Conservation (phyloP, 2,329 filamentous ascomycete species). For the Sarocladium strictum region DNA sequence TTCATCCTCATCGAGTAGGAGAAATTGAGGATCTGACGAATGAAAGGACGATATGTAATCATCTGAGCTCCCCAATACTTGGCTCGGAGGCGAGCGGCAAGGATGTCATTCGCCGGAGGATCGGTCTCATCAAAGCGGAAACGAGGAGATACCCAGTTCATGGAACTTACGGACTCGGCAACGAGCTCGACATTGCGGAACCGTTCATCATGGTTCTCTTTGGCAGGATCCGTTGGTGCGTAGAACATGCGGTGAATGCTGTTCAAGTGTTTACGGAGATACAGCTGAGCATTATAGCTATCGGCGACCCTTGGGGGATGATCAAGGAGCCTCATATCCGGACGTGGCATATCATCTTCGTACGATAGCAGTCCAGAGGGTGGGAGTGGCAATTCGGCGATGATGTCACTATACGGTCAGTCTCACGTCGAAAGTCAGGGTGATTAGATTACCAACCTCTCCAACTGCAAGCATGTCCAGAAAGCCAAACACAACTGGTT, state of each 20-base stretch:
- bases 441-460: slow-evolving; percentile 67
- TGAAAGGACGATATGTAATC: slow-evolving; percentile 79
- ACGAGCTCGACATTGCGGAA: slow-evolving; percentile 42
- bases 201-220: slow-evolving; percentile 24
- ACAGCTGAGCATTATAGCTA: slow-evolving; percentile 59
- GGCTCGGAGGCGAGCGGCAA: slow-evolving; percentile 76
- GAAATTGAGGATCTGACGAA: slow-evolving; percentile 50
- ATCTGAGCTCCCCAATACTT: slow-evolving; percentile 94
- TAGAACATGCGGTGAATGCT: slow-evolving; percentile 54
- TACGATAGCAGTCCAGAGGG: slow-evolving; percentile 57
- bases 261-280: slow-evolving; percentile 59
- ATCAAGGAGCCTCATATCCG: slow-evolving; percentile 44
- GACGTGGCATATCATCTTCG: slow-evolving; percentile 61
- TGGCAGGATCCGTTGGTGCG: slow-evolving; percentile 26
- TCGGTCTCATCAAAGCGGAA: slow-evolving; percentile 61
- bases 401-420: slow-evolving; percentile 62
- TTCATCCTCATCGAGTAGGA: slow-evolving; percentile 30
- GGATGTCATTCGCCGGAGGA: slow-evolving; percentile 66
- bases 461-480: slow-evolving; percentile 90
- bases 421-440: neutral
- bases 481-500: slow-evolving; percentile 72
- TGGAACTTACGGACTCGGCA: slow-evolving; percentile 34
- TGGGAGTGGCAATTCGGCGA: slow-evolving; percentile 71
- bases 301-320: slow-evolving; percentile 44
- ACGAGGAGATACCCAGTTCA: slow-evolving; percentile 40